Evolutionary conservation across 1,284 basidiomycete species (phyloP).

Genomic region (Phlebopus sp.): DNA sequence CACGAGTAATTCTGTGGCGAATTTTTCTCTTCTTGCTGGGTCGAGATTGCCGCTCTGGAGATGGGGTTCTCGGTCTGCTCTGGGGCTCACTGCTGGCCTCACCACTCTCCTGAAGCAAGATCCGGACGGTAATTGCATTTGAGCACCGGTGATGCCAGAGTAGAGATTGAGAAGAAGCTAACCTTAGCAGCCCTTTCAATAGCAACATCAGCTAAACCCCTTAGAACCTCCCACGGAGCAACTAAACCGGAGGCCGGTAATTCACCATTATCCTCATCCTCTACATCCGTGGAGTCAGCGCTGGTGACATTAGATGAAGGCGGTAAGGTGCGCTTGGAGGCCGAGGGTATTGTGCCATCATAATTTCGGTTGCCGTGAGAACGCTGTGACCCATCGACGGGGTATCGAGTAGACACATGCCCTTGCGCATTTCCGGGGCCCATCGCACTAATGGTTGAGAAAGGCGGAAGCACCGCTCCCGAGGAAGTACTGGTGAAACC

Average conservation of each 20-base stretch:
- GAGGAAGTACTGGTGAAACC: conserved; percentile 30
- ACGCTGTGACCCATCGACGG: conserved; percentile 41
- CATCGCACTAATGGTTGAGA: conserved; percentile 65
- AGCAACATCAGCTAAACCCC: conserved; percentile 77
- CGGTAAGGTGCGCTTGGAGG: conserved; percentile 58
- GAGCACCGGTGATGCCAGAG: neutral
- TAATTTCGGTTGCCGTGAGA: conserved; percentile 38
- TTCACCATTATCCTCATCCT: conserved; percentile 71
- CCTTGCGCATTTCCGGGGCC: conserved; percentile 46
- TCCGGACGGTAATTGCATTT: neutral
- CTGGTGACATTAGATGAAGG: conserved; percentile 65
- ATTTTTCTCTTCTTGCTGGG: conserved; percentile 72
- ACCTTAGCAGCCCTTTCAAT: conserved; percentile 75
- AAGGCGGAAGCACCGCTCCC: conserved; percentile 63
- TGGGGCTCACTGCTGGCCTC: conserved; percentile 65
- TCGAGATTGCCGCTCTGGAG: conserved; percentile 60
- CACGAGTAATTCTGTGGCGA: conserved; percentile 50
- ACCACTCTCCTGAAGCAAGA: conserved; percentile 60
- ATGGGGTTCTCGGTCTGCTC: conserved; percentile 69
- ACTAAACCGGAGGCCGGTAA: conserved; percentile 77
- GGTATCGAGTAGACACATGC: conserved; percentile 59
- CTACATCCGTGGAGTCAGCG: conserved; percentile 73
- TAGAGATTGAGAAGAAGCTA: conserved; percentile 14
- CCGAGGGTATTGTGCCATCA: conserved; percentile 33
- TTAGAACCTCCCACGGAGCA: conserved; percentile 79